These are phyloP conservation scores for Solanum clarkiae DNA, from an alignment of 257 asterid species.

Conservation along the genomic window DNA sequence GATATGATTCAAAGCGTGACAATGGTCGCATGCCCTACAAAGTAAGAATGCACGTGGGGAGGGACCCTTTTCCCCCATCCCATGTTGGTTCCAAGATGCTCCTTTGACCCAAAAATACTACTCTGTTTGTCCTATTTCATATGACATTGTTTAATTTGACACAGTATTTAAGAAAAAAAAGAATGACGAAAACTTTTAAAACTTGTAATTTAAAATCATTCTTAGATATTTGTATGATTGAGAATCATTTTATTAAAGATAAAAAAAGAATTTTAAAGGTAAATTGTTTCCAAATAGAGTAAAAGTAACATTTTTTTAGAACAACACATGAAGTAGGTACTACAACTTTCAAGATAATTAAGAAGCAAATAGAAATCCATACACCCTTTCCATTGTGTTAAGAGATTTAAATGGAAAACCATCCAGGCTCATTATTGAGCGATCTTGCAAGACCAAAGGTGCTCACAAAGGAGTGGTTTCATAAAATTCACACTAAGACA, in stretches of 20 bases:
- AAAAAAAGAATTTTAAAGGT: no score
- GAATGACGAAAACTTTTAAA: no score
- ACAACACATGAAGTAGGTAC: not conserved
- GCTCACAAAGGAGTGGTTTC: not conserved
- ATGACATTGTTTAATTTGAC: no score
- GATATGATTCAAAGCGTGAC: not conserved
- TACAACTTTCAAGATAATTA: not conserved
- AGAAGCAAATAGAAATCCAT: not conserved
- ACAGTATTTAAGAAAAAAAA: no score
- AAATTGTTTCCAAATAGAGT: no score
- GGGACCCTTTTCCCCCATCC: not conserved
- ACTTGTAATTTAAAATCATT: no score
- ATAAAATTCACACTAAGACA: not conserved
- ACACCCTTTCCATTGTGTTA: not conserved
- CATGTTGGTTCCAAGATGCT: not conserved
- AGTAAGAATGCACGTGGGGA: not conserved
- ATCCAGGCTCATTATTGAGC: not conserved
- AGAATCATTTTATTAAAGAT: no score
- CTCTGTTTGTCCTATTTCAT: no score
- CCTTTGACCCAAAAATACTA: not conserved
- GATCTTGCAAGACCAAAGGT: not conserved
- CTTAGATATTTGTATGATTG: no score
- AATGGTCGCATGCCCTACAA: not conserved
- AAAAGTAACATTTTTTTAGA: no score
- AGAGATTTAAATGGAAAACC: not conserved